Conservation (phyloP, 331 rosid species). For the Quercus tomentella region DNA sequence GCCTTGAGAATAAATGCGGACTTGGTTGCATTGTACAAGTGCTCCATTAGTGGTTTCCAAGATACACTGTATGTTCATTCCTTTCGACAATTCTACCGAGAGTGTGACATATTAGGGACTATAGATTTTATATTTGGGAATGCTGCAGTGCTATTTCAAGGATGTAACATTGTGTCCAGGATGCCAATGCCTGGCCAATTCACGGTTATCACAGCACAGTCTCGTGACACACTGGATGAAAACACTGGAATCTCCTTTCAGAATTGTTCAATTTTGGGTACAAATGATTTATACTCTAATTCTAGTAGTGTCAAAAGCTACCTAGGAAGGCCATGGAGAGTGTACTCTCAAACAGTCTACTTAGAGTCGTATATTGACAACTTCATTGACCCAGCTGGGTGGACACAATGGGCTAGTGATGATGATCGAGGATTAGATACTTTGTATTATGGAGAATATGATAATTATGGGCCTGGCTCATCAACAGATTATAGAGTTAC, state of each 20-base stretch:
- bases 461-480: conserved; percentile 70
- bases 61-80: conserved; percentile 73
- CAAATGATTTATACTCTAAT: conserved; percentile 34
- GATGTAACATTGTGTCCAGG: conserved; percentile 40
- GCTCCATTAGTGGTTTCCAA: conserved; percentile 55
- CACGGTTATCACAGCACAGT: conserved; percentile 67
- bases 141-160: conserved; percentile 65
- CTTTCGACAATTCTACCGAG: conserved; percentile 71
- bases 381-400: conserved; percentile 57
- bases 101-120: conserved; percentile 69
- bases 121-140: conserved; percentile 71
- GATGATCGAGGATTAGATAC: conserved; percentile 29
- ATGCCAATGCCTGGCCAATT: conserved; percentile 53
- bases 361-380: conserved; percentile 57
- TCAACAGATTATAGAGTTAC: conserved; percentile 36
- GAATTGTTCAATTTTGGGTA: conserved; percentile 53
- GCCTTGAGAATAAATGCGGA: conserved; percentile 72
- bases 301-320: conserved; percentile 46
- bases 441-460: conserved; percentile 70
- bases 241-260: conserved; percentile 71
- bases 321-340: conserved; percentile 77
- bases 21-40: conserved; percentile 51
- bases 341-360: conserved; percentile 47
- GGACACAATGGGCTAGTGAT: conserved; percentile 47
- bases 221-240: conserved; percentile 54